A percentile compares a stretch with the other conserved stretches of the same genome.
Conservation (phyloP, 441 rosid species). For the Gossypium gossypioides region DNA sequence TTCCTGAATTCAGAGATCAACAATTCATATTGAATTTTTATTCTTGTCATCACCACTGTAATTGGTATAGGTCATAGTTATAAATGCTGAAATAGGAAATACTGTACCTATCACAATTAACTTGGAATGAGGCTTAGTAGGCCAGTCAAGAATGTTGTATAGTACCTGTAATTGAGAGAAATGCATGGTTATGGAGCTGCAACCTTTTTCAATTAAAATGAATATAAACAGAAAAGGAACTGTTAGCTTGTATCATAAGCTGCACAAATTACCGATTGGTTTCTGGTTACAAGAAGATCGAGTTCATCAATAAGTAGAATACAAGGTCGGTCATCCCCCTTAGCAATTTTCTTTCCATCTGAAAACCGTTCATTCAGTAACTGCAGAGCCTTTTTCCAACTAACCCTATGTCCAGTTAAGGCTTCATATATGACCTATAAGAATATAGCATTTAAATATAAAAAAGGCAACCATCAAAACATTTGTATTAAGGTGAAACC, state of each 20-base stretch:
- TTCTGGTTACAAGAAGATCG: slow-evolving; percentile 89
- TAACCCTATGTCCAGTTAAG: slow-evolving; percentile 76
- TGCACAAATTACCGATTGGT: slow-evolving; percentile 60
- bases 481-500: not conserved
- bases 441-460: slow-evolving; percentile 6
- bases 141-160: slow-evolving; percentile 93
- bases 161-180: slow-evolving; percentile 40
- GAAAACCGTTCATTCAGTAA: slow-evolving; percentile 73
- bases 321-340: slow-evolving; percentile 63
- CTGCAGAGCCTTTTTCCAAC: slow-evolving; percentile 87
- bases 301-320: slow-evolving; percentile 93
- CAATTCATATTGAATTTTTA: not conserved
- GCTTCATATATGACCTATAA: slow-evolving; percentile 82
- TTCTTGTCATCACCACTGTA: slow-evolving; percentile 6
- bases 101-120: slow-evolving; percentile 65
- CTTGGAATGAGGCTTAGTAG: slow-evolving; percentile 77
- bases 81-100: not conserved
- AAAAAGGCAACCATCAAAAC: slow-evolving; percentile 9
- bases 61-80: not conserved
- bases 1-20: slow-evolving; percentile 37
- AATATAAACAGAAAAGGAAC: not conserved
- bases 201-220: not conserved
- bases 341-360: slow-evolving; percentile 49
- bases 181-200: slow-evolving; percentile 1
- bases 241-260: not conserved